phyloP scores from a whole-genome alignment of 331 rosid genomes.

The Pyracantha coccinea region DNA sequence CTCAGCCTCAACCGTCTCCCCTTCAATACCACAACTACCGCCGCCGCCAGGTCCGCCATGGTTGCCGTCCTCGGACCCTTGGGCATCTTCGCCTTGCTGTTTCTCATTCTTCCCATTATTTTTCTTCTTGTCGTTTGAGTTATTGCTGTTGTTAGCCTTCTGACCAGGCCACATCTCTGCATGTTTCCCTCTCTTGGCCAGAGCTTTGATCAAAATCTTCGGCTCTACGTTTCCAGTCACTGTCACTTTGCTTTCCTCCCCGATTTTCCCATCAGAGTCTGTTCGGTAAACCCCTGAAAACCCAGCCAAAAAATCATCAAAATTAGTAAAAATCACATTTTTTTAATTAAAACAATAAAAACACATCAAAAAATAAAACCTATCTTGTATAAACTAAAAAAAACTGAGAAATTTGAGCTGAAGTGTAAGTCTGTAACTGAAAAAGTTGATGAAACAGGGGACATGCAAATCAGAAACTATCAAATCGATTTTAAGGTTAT shows the following conservation, averaged over 20 bases:
- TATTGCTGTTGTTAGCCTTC: constrained; percentile 7
- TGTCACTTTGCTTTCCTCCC: constrained; percentile 23
- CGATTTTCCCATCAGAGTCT: constrained; percentile 49
- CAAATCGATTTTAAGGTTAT: background rate
- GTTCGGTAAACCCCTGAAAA: constrained; percentile 58
- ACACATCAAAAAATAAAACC: background rate
- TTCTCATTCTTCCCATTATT: constrained; percentile 33
- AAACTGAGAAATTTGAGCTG: background rate
- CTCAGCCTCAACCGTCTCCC: constrained; percentile 22
- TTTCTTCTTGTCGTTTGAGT: constrained; percentile 32
- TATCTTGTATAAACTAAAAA: background rate
- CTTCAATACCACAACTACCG: constrained; percentile 15
- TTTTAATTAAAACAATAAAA: too few species aligned
- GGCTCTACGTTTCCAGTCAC: constrained; percentile 53
- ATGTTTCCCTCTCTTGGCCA: constrained; percentile 46
- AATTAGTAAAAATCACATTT: background rate
- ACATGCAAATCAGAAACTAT: too few species aligned
- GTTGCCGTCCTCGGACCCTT: constrained; percentile 41
- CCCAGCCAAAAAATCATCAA: background rate
- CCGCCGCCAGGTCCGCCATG: constrained; percentile 6
- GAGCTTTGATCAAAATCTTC: constrained; percentile 43
- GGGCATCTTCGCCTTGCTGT: constrained; percentile 23
- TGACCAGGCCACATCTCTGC: constrained; percentile 71
- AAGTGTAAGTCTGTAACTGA: background rate
- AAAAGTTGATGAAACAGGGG: background rate